Base-by-base conservation (phyloP, 2,329 filamentous ascomycete species). In the Dendrostoma leiphaemia region DNA sequence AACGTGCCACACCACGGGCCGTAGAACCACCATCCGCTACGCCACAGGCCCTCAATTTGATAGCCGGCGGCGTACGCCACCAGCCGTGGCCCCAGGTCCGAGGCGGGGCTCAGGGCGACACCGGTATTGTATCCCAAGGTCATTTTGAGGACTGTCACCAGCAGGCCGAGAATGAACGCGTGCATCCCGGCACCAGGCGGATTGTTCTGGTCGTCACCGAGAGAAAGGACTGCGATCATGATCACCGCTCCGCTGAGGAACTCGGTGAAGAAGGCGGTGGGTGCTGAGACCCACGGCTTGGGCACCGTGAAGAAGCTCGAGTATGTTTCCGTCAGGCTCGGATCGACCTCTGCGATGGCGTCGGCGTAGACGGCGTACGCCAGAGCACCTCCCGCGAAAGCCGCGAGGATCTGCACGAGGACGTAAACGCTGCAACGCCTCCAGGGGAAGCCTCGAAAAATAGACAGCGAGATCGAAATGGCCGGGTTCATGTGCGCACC, bases 391-490 rank as follows among this genome's bases (percentile, higher is more conserved):
- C 66, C 68, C 3, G 58, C 60, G 7, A 69, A 58, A n/a, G 64
- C 60, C 6, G 63, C 67, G 6, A 65, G 2, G n/a, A 71, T 63
- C 57, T 71, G 68, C 3, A 62, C 63, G 7, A 60, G 8, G 10
- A 70, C 49, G 47, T 70, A 71, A 12, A 64, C 34, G 21, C 53
- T 47, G 15, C 70, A 72, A 12, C 65, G 64, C 21, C 58, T 54
- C 68, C 68, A 70, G 2, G 69, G 69, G 15, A 72, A 73, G 0
- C 69, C 69, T 4, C 71, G 67, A 50, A 71, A 73, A 0, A 73
- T 26, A 0, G 65, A 65, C 0, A 73, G 52, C 0, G 65, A 64
- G 13, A 72, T 62, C 1, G 70, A 72, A 19, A 73, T 69, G 2
- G 67, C 65, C 10, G 70, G 71, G 37, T 72, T 67, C 64, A 66